Evolutionary conservation across 768 basidiomycete genomes (phyloP).

Genomic region (Leccinum pellstonianum): DNA sequence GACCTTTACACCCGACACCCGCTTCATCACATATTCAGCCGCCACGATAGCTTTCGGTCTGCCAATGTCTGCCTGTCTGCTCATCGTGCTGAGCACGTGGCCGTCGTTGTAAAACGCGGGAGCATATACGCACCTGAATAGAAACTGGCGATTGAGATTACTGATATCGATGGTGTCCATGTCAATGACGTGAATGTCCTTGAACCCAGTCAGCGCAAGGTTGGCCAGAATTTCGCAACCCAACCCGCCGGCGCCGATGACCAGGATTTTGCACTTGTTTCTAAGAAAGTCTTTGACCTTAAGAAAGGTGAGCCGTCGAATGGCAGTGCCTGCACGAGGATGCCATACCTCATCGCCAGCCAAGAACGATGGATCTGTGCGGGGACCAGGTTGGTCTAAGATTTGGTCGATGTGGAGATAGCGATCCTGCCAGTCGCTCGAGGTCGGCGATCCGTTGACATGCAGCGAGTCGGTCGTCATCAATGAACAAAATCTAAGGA

Average conservation of each 20-base stretch:
- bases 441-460: conserved; percentile 37
- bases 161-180: conserved; percentile 99
- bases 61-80: conserved; percentile 86
- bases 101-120: neutral
- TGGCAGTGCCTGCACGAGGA: neutral
- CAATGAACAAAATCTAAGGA: conserved; percentile 14
- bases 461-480: conserved; percentile 26
- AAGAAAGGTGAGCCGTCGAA: neutral
- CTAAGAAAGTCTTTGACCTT: conserved; percentile 89
- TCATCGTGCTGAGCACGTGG: conserved; percentile 2
- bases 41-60: conserved; percentile 92
- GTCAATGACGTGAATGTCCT: conserved; percentile 98
- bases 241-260: conserved; percentile 96
- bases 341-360: conserved; percentile 76
- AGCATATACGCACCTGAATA: conserved; percentile 71
- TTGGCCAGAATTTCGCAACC: conserved; percentile 98
- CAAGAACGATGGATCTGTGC: conserved; percentile 79
- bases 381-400: conserved; percentile 82
- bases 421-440: conserved; percentile 54
- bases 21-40: conserved; percentile 94
- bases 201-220: conserved; percentile 94
- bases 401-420: conserved; percentile 87
- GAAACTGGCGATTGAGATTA: conserved; percentile 96
- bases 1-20: conserved; percentile 94
- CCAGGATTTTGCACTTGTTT: conserved; percentile 84